phyloP scores from a whole-genome alignment of 495 filamentous ascomycete genomes.

The Glarea lozoyensis region DNA sequence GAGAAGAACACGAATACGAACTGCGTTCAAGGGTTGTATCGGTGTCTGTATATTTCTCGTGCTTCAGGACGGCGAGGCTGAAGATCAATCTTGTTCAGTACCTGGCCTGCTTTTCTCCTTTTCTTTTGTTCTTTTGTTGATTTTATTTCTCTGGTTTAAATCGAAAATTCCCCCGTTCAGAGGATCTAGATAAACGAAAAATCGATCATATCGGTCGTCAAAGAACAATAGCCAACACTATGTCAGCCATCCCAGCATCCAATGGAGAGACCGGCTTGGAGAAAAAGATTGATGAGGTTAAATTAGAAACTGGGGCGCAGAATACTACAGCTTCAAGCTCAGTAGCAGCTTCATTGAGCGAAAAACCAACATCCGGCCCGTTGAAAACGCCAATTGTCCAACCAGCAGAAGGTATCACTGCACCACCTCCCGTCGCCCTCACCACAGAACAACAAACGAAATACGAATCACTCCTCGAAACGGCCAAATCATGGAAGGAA shows the following conservation, averaged over 20 bases:
- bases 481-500: constrained; percentile 60
- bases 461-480: constrained; percentile 63
- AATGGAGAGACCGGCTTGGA: not conserved
- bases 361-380: constrained; percentile 30
- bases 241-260: constrained; percentile 12
- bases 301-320: constrained; percentile 1
- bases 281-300: constrained; percentile 8
- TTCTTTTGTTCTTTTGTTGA: not conserved
- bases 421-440: constrained; percentile 42
- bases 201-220: not conserved
- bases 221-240: not conserved
- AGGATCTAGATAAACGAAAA: not conserved
- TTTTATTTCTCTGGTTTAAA: not conserved
- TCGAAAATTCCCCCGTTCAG: too few species aligned
- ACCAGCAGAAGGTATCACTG: constrained; percentile 48
- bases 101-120: not conserved
- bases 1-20: too few species aligned
- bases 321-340: constrained; percentile 1
- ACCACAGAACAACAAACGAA: constrained; percentile 74
- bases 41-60: too few species aligned
- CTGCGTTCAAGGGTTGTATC: too few species aligned
- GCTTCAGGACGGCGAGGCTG: constrained; percentile 3
- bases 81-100: not conserved
- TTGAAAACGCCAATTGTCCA: constrained; percentile 62
- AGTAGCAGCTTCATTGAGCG: constrained; percentile 28